Percentiles rank a stretch among this genome's conserved stretches.
These are phyloP conservation scores for Amphibolis antarctica DNA, from an alignment of 106 monocot genomes.

Conservation along the genomic window DNA sequence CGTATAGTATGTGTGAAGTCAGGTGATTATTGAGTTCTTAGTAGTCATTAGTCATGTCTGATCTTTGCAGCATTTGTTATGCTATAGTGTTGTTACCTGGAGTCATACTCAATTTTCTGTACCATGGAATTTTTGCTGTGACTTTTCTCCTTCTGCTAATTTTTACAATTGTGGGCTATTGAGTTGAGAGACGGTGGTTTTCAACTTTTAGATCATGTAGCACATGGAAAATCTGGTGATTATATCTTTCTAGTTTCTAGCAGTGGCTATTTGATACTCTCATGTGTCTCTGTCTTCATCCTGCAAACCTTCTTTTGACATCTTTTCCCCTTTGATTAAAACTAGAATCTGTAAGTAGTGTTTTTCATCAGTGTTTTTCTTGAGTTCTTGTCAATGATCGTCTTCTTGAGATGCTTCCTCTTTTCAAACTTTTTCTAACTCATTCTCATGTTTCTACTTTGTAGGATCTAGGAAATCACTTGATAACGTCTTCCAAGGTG, in stretches of 20 bases:
- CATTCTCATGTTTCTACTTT: not conserved
- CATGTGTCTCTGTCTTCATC: too few species aligned
- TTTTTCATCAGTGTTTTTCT: not conserved
- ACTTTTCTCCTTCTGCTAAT: too few species aligned
- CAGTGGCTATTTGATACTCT: too few species aligned
- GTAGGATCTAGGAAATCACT: constrained; percentile 69
- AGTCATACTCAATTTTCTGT: too few species aligned
- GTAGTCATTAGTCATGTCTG: not conserved
- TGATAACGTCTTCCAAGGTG: constrained; percentile 66
- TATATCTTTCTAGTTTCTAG: too few species aligned
- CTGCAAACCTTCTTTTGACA: not conserved
- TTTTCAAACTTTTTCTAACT: not conserved
- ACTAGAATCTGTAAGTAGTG: not conserved
- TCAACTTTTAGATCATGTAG: not conserved
- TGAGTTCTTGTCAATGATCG: not conserved
- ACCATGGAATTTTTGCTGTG: too few species aligned
- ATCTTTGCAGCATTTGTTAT: not conserved
- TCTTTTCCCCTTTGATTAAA: not conserved
- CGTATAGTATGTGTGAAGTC: constrained; percentile 86
- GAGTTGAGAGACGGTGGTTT: not conserved
- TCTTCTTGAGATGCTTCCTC: not conserved
- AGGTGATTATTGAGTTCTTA: constrained; percentile 22
- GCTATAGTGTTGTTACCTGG: not conserved
- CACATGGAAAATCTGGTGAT: not conserved
- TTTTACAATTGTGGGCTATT: not conserved